These are phyloP conservation scores for Botryotinia calthae DNA, from an alignment of 2,329 filamentous ascomycete species.

Conservation along the genomic window DNA sequence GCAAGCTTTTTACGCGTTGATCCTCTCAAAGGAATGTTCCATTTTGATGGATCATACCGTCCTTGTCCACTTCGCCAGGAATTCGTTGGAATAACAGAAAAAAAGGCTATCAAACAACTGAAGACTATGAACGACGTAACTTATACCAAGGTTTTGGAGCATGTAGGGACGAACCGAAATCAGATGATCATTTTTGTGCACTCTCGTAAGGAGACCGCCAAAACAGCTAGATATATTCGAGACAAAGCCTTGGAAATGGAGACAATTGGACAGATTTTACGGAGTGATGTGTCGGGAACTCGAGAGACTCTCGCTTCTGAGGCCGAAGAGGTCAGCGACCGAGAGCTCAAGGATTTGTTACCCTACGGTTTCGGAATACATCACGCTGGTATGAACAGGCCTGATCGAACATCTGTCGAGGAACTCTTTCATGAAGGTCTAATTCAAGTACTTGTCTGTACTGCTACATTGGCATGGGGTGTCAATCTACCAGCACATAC, in stretches of 20 bases:
- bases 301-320: conserved; percentile 86
- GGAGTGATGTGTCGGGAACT: conserved; percentile 80
- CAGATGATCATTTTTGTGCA: conserved; percentile 99
- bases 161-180: conserved; percentile 87
- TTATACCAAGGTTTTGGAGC: conserved; percentile 95
- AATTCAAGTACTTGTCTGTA: conserved; percentile 94
- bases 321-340: conserved; percentile 75
- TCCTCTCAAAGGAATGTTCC: conserved; percentile 79
- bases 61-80: conserved; percentile 95
- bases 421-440: conserved; percentile 89
- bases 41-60: conserved; percentile 91
- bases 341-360: conserved; percentile 87
- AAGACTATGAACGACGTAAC: conserved; percentile 99
- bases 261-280: conserved; percentile 92
- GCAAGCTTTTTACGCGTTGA: conserved; percentile 93
- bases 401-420: conserved; percentile 93
- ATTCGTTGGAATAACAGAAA: conserved; percentile 95
- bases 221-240: conserved; percentile 92
- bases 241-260: conserved; percentile 97
- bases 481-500: conserved; percentile 97
- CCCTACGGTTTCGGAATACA: conserved; percentile 98
- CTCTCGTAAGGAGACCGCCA: conserved; percentile 95
- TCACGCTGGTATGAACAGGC: conserved; percentile 93
- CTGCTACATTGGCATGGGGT: conserved; percentile 97
- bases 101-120: conserved; percentile 97